Conservation (phyloP, 2,329 filamentous ascomycete species). For the Pyricularia pennisetigena region DNA sequence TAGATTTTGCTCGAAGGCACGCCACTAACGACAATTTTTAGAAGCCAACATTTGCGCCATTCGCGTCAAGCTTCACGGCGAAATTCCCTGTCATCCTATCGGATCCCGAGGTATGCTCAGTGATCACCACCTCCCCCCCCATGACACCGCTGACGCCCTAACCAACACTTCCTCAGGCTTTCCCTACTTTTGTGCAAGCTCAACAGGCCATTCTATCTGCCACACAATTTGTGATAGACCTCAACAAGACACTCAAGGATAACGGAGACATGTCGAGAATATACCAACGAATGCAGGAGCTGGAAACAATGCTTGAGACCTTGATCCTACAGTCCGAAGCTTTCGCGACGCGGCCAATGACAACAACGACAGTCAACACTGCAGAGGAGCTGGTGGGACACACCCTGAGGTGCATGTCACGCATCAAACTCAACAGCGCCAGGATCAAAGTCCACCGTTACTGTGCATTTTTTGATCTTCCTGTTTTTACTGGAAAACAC, state of each 20-base stretch:
- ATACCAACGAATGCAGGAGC: constrained; percentile 28
- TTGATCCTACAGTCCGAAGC: constrained; percentile 24
- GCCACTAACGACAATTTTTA: constrained; percentile 10
- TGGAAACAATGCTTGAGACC: constrained; percentile 27
- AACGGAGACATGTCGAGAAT: constrained; percentile 27
- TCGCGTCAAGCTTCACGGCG: constrained; percentile 33
- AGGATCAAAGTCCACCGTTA: constrained; percentile 42
- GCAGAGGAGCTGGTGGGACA: constrained; percentile 30
- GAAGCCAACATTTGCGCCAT: constrained; percentile 31
- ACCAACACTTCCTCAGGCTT: constrained; percentile 22
- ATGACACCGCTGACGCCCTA: not conserved
- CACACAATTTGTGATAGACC: constrained; percentile 36
- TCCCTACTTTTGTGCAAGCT: constrained; percentile 31
- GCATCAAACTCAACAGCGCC: constrained; percentile 41
- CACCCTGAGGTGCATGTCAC: constrained; percentile 33
- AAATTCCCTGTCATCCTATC: constrained; percentile 28
- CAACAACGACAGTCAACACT: constrained; percentile 24
- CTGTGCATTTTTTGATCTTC: constrained; percentile 38
- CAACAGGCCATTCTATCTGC: constrained; percentile 36
- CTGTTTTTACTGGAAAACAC: constrained; percentile 36
- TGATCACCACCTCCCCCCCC: too few relatives aligned
- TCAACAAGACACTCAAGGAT: constrained; percentile 29
- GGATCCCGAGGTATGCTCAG: constrained; percentile 27
- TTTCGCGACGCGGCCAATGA: constrained; percentile 22
- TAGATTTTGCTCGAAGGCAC: not conserved